These are phyloP conservation scores for Eurotiales sp. DNA, from an alignment of 2,329 filamentous ascomycete genomes.

Conservation along the genomic window DNA sequence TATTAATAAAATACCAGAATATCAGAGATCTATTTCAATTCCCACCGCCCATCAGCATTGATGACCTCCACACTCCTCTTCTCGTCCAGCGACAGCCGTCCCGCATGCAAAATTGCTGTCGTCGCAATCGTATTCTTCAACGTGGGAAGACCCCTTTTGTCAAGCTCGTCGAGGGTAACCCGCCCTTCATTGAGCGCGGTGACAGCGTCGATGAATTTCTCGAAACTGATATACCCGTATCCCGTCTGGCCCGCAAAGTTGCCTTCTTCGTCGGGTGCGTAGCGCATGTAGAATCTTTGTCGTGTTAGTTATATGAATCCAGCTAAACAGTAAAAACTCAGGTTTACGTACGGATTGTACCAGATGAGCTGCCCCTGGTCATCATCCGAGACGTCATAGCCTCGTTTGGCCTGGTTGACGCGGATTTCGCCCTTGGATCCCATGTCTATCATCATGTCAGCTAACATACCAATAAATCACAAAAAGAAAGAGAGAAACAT, in stretches of 20 bases:
- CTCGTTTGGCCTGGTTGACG: slow-evolving; percentile 88
- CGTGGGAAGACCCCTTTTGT: slow-evolving; percentile 77
- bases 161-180: slow-evolving; percentile 69
- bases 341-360: slow-evolving; percentile 68
- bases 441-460: slow-evolving; percentile 53
- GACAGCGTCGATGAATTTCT: slow-evolving; percentile 92
- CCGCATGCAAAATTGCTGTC: slow-evolving; percentile 86
- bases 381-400: slow-evolving; percentile 92
- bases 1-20: too few relatives aligned
- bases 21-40: slow-evolving; percentile 55
- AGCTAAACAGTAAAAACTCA: too few relatives aligned
- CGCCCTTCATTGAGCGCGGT: slow-evolving; percentile 71
- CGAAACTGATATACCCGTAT: slow-evolving; percentile 90
- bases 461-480: background rate
- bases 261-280: slow-evolving; percentile 89
- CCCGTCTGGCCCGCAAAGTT: slow-evolving; percentile 89
- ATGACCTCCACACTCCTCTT: slow-evolving; percentile 69
- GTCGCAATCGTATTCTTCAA: slow-evolving; percentile 86
- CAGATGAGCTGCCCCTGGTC: slow-evolving; percentile 63
- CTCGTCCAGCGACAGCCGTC: slow-evolving; percentile 80
- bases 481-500: slow-evolving; percentile 16
- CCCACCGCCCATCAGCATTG: slow-evolving; percentile 53
- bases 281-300: slow-evolving; percentile 78
- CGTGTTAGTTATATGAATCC: background rate
- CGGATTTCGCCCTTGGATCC: slow-evolving; percentile 78